phyloP scores from a whole-genome alignment of 768 basidiomycete genomes.

The Ephemerocybe angulata region DNA sequence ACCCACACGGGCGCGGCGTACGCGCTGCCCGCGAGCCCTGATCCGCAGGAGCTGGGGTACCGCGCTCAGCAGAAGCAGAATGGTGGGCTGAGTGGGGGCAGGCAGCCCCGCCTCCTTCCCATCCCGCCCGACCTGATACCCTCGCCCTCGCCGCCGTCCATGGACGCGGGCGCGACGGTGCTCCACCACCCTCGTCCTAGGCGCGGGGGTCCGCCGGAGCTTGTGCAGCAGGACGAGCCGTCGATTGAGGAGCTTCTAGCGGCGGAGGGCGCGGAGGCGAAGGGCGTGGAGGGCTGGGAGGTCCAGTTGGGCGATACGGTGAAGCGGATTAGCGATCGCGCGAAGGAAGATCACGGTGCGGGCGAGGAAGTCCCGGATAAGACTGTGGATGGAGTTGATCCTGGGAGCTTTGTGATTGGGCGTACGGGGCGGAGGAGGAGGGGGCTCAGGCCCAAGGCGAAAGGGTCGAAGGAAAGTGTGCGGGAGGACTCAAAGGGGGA shows the following conservation, averaged over 20 bases:
- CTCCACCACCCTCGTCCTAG: not conserved
- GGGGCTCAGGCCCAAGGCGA: not conserved
- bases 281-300: not conserved
- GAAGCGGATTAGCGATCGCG: not conserved
- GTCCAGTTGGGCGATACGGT: not conserved
- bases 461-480: not conserved
- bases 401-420: not conserved
- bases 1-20: not conserved
- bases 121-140: not conserved
- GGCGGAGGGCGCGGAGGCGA: not conserved
- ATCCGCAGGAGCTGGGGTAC: not conserved
- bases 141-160: not conserved
- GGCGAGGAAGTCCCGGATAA: not conserved
- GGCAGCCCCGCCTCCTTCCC: not conserved
- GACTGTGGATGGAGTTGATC: not conserved
- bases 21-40: not conserved
- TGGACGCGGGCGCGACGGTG: not conserved
- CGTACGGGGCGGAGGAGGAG: not conserved
- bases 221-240: not conserved
- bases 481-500: not conserved
- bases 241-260: not conserved
- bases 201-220: not conserved
- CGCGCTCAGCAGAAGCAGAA: not conserved
- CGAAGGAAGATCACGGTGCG: not conserved
- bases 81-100: not conserved